phyloP scores from a whole-genome alignment of 2,329 filamentous ascomycete genomes.

The Exophiala lecanii-corni region DNA sequence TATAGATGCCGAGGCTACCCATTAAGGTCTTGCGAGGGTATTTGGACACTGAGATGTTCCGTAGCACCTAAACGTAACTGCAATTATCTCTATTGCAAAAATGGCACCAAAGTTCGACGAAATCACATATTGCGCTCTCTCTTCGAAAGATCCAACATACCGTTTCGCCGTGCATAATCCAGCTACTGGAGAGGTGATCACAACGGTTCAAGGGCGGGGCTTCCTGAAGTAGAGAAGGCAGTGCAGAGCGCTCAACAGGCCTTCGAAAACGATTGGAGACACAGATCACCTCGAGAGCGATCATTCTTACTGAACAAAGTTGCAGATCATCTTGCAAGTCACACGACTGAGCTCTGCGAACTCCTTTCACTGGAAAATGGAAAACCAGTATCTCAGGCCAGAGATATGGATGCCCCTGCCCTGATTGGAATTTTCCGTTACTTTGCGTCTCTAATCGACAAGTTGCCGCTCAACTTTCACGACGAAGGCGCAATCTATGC shows the following conservation, averaged over 20 bases:
- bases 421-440: slow-evolving; percentile 24
- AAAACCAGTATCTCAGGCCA: slow-evolving; percentile 25
- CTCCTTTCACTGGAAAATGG: slow-evolving; percentile 28
- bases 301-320: slow-evolving; percentile 3
- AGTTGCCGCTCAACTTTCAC: slow-evolving; percentile 12
- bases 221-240: slow-evolving; percentile 7
- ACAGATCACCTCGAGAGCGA: slow-evolving; percentile 5
- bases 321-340: slow-evolving; percentile 9
- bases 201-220: slow-evolving; percentile 12
- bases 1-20: too few species aligned
- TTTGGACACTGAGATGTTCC: too few species aligned
- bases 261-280: slow-evolving; percentile 14
- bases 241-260: slow-evolving; percentile 10
- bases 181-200: slow-evolving; percentile 15
- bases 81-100: neutral
- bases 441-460: slow-evolving; percentile 25
- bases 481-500: slow-evolving; percentile 14
- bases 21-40: too few species aligned
- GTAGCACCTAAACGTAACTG: too few species aligned
- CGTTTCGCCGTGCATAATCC: slow-evolving; percentile 18
- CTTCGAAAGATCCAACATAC: slow-evolving; percentile 12
- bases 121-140: slow-evolving; percentile 10
- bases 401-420: slow-evolving; percentile 19
- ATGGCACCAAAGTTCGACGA: slow-evolving; percentile 6
- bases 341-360: slow-evolving; percentile 24